These are phyloP conservation scores for Mycena haematopus DNA, from an alignment of 768 basidiomycete genomes.

Conservation along the genomic window DNA sequence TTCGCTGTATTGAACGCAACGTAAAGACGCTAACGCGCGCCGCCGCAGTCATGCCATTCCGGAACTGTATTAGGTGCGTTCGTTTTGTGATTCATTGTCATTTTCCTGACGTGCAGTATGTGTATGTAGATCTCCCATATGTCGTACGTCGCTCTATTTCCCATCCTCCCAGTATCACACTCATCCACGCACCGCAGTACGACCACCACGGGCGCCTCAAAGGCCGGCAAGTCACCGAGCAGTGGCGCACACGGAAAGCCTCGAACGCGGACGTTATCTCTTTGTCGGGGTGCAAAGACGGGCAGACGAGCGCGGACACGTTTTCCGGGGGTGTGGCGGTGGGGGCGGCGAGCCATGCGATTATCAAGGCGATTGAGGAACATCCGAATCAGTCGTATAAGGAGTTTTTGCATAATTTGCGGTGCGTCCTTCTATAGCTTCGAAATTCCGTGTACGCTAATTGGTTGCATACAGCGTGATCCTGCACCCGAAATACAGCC, in stretches of 20 bases:
- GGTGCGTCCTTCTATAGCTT: constrained; percentile 42
- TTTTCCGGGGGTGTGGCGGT: constrained; percentile 67
- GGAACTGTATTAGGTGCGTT: constrained; percentile 58
- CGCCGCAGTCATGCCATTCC: constrained; percentile 61
- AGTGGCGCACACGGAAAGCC: constrained; percentile 47
- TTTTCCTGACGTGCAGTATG: neutral
- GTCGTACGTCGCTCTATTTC: constrained; percentile 40
- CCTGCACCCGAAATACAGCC: constrained; percentile 59
- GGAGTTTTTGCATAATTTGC: constrained; percentile 62
- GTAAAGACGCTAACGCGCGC: neutral
- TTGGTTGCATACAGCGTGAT: no score
- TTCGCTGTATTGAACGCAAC: neutral
- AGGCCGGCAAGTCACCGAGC: constrained; percentile 46
- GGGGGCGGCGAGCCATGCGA: constrained; percentile 83
- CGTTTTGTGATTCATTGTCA: neutral
- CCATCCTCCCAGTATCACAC: no score
- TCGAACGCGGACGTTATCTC: constrained; percentile 83
- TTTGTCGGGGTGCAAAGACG: constrained; percentile 75
- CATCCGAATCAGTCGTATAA: constrained; percentile 71
- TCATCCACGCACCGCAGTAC: constrained; percentile 47
- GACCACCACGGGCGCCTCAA: constrained; percentile 63
- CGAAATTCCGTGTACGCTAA: no score
- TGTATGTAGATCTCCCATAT: constrained; percentile 59
- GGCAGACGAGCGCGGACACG: constrained; percentile 77
- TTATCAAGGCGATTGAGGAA: constrained; percentile 53